Conservation (phyloP, 2,329 filamentous ascomycete genomes). For the Cryphonectria carpinicola region DNA sequence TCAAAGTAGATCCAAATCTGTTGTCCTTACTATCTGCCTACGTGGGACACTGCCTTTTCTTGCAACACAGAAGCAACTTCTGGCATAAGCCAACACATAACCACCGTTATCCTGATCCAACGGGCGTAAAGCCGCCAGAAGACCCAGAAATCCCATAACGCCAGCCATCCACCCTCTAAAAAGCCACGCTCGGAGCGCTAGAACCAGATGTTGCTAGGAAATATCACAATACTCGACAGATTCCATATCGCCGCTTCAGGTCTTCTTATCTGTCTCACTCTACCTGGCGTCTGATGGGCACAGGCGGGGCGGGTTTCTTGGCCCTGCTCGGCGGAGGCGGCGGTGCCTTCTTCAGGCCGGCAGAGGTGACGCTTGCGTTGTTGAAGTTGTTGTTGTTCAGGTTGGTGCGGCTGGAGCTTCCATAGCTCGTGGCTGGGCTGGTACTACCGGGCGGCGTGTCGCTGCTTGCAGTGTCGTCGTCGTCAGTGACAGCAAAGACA, state of each 20-base stretch:
- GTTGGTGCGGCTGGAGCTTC: slow-evolving; percentile 52
- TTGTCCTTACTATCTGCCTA: neutral
- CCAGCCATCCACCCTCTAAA: neutral
- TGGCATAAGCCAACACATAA: neutral
- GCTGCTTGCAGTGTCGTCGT: slow-evolving; percentile 55
- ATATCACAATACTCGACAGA: neutral
- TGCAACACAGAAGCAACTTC: neutral
- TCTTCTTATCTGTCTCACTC: neutral
- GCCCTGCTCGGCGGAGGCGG: slow-evolving; percentile 51
- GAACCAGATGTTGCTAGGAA: too few species aligned
- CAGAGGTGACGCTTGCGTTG: slow-evolving; percentile 33
- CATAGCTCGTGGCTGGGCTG: slow-evolving; percentile 61
- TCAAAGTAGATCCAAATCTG: neutral
- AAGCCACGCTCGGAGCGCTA: neutral
- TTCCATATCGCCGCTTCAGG: too few species aligned
- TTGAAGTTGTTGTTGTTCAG: slow-evolving; percentile 35
- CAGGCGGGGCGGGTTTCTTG: slow-evolving; percentile 61
- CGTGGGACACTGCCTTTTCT: neutral
- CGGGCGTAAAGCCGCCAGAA: neutral
- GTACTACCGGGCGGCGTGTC: slow-evolving; percentile 57
- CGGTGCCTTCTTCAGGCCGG: slow-evolving; percentile 42
- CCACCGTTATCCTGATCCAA: neutral
- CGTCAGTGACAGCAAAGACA: slow-evolving; percentile 50
- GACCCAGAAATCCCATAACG: neutral
- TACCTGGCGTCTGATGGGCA: slow-evolving; percentile 45